Base-by-base conservation (phyloP, 192 early-diverging fungal genomes). In the Podila clonocystis region DNA sequence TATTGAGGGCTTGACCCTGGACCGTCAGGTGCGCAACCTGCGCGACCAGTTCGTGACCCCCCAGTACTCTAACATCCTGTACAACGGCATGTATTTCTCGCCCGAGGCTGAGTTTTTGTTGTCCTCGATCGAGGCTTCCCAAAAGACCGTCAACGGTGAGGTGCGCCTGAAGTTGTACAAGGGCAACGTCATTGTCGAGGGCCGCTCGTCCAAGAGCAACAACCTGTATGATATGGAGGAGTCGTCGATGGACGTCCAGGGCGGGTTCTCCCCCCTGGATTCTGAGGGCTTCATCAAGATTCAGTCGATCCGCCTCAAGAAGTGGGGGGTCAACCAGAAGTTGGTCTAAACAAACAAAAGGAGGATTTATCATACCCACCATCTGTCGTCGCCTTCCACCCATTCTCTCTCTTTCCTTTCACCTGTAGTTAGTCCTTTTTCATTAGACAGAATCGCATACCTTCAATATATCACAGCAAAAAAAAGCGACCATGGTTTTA, bases 261-360 rank as follows among this genome's bases (percentile, higher is more conserved):
- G 94, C 75, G 95, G 95, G 64, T 97, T 97, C 87, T 90, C 95
- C 73, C 98, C 96, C n/a, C 68, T 82, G 48, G 96, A 97, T 80
- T 95, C 96, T 36, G 94, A 96, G 58, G 98, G 98, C 31, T 99
- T 99, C 82, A 99, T 99, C 91, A 96, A 95, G 89, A 96, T 96
- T 82, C 95, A 96, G 80, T 91, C 92, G 68, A 99, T 99, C 84
- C 93, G 98, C 55, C 88, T 99, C 65, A 95, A 93, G 89, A 95
- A 95, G 86, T 95, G 92, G 92, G 83, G 83, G 2, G 59, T 30
- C 50, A 75, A 29, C 68, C 48, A 82, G 63, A 70, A 82, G 65
- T 45, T 78, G n/a, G 50, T 78, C 38, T 78, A 78, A 72, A 65
- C 41, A 6, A 41, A 36, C 34, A 36, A 36, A 36, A 7, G 5